These are phyloP conservation scores for Solanum bulbocastanum DNA, from an alignment of 257 asterid species.

Conservation along the genomic window DNA sequence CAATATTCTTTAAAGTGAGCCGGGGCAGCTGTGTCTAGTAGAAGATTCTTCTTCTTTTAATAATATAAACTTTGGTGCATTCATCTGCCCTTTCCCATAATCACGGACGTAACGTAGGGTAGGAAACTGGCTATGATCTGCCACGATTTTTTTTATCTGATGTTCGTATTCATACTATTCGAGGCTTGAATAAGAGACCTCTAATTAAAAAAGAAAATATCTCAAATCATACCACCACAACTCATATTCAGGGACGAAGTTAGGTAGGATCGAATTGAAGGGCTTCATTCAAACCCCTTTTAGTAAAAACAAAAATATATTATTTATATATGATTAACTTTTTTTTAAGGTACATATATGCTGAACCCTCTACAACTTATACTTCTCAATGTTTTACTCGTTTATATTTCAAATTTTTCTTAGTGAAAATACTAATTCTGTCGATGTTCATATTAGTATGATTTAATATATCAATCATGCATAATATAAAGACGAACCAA, in stretches of 20 bases:
- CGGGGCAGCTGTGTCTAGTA: not conserved
- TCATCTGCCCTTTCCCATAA: not conserved
- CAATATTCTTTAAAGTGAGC: not conserved
- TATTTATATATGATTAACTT: too few relatives aligned
- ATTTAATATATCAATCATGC: not conserved
- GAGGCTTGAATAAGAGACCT: rapidly evolving
- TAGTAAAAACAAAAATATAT: too few relatives aligned
- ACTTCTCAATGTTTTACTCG: too few relatives aligned
- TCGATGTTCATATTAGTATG: rapidly evolving
- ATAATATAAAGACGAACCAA: not conserved
- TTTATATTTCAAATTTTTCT: rapidly evolving
- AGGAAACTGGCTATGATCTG: not conserved
- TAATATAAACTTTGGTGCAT: not conserved
- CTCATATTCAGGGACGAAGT: not conserved
- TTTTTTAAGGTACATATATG: too few relatives aligned
- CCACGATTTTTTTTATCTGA: not conserved
- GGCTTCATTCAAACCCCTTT: not conserved
- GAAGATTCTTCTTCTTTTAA: not conserved
- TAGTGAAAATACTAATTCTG: too few relatives aligned
- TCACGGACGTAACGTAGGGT: not conserved
- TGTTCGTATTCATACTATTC: too few relatives aligned
- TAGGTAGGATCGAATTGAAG: not conserved
- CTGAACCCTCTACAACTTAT: too few relatives aligned
- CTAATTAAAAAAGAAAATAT: not conserved
- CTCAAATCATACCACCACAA: not conserved